Percentiles rank a stretch among this genome's conserved stretches.
phyloP scores from a whole-genome alignment of 2,329 filamentous ascomycete species.

The Pseudocercospora cruenta region DNA sequence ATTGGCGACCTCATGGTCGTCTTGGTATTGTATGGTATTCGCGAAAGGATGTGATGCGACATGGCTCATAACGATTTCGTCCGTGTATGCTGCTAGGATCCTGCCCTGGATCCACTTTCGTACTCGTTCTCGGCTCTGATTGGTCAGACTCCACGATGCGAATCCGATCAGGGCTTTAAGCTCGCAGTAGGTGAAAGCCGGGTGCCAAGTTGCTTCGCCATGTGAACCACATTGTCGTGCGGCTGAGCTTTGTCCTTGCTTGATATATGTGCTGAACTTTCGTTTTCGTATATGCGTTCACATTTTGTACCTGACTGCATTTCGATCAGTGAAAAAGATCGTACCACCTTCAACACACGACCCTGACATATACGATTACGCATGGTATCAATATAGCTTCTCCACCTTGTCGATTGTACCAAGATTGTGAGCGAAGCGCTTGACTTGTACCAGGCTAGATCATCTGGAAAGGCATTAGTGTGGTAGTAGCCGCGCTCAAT shows the following conservation, averaged over 20 bases:
- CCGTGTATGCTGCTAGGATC: neutral
- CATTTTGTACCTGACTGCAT: neutral
- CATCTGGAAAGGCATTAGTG: neutral
- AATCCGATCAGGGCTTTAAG: neutral
- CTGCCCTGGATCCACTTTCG: neutral
- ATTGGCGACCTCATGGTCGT: neutral
- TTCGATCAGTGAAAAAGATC: neutral
- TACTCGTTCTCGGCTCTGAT: neutral
- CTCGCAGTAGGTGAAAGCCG: neutral
- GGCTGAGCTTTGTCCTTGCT: neutral
- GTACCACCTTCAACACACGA: neutral
- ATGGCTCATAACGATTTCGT: neutral
- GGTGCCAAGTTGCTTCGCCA: neutral
- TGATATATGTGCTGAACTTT: slow-evolving; percentile 3
- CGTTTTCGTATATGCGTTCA: slow-evolving; percentile 1
- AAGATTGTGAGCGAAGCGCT: neutral
- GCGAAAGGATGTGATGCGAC: neutral
- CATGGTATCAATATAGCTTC: neutral
- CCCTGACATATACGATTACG: slow-evolving; percentile 1
- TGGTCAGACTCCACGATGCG: neutral
- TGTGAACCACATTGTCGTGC: neutral
- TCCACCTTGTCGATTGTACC: neutral
- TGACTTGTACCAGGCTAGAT: neutral
- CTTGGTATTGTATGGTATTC: neutral
- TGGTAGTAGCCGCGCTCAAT: neutral